Evolutionary conservation across 2,329 filamentous ascomycete genomes (phyloP).

Genomic region (Xenoacremonium recifei): DNA sequence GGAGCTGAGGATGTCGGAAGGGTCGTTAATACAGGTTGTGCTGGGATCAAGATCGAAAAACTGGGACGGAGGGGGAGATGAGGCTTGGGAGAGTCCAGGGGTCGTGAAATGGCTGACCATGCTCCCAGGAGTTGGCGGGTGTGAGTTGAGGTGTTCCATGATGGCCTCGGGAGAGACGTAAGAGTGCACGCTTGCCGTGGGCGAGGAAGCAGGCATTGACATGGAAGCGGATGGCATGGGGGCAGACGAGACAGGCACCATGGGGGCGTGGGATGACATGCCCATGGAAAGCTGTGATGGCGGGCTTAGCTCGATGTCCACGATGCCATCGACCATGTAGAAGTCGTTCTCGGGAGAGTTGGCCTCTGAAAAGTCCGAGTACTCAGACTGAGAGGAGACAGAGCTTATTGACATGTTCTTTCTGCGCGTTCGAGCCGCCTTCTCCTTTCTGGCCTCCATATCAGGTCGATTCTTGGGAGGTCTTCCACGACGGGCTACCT

Average conservation of each 20-base stretch:
- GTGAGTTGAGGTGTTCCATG: constrained; percentile 36
- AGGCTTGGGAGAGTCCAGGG: constrained; percentile 60
- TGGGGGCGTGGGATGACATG: constrained; percentile 25
- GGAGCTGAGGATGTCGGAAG: constrained; percentile 27
- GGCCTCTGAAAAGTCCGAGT: constrained; percentile 54
- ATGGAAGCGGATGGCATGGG: constrained; percentile 35
- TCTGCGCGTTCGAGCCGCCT: constrained; percentile 55
- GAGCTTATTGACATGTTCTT: constrained; percentile 50
- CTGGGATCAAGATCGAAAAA: constrained; percentile 48
- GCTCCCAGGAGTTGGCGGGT: constrained; percentile 48
- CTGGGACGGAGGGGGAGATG: constrained; percentile 51
- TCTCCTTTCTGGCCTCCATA: constrained; percentile 54
- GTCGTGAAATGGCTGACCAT: constrained; percentile 53
- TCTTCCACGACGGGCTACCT: constrained; percentile 61
- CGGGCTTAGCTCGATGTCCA: constrained; percentile 14
- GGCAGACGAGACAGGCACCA: constrained; percentile 45
- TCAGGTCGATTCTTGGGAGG: constrained; percentile 62
- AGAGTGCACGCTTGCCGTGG: constrained; percentile 33
- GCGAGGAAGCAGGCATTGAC: constrained; percentile 43
- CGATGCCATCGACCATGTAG: constrained; percentile 48
- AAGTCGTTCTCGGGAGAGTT: constrained; percentile 53
- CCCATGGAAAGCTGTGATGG: constrained; percentile 31
- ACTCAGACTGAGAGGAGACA: constrained; percentile 54
- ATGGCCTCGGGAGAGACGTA: constrained; percentile 49
- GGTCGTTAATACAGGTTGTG: constrained; percentile 28